phyloP scores from a whole-genome alignment of 495 filamentous ascomycete species.

The Hypoxylon cercidicola region DNA sequence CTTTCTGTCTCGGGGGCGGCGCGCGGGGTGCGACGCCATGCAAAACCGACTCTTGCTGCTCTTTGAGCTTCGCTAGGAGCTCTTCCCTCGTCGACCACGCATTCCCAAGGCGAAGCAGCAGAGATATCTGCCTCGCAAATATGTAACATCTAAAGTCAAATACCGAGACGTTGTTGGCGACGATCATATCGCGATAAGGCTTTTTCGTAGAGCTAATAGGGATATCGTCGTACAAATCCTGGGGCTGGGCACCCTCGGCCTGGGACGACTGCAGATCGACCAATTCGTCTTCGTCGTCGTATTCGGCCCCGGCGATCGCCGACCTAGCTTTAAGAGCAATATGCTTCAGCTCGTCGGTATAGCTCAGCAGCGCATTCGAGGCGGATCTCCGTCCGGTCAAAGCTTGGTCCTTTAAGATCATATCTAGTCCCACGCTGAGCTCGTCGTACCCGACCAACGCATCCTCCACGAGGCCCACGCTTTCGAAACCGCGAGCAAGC shows the following conservation, averaged over 20 bases:
- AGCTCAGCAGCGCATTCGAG: conserved; percentile 65
- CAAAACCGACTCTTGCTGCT: conserved; percentile 63
- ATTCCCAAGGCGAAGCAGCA: conserved; percentile 86
- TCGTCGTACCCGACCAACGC: conserved; percentile 93
- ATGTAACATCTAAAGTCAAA: conserved; percentile 97
- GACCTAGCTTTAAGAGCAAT: conserved; percentile 61
- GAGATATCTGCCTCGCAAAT: conserved; percentile 85
- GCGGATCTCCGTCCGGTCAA: conserved; percentile 58
- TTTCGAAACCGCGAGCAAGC: conserved; percentile 91
- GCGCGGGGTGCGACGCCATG: conserved; percentile 62
- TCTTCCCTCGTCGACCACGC: conserved; percentile 66
- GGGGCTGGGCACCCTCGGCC: conserved; percentile 41
- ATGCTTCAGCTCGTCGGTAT: conserved; percentile 75
- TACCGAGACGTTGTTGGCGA: conserved; percentile 95
- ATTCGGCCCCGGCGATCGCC: conserved; percentile 42
- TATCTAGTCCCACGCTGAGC: conserved; percentile 84
- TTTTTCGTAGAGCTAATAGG: conserved; percentile 81
- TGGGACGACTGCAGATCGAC: conserved; percentile 58
- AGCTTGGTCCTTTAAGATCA: conserved; percentile 79
- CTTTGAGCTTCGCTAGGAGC: conserved; percentile 65
- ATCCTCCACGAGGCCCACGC: conserved; percentile 94
- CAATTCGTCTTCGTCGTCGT: conserved; percentile 56
- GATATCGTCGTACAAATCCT: conserved; percentile 57
- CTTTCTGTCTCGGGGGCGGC: conserved; percentile 55
- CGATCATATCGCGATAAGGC: conserved; percentile 88